A percentile compares a stretch with the other conserved stretches of the same genome.
These are phyloP conservation scores for Elsinoe batatas DNA, from an alignment of 2,329 filamentous ascomycete genomes.

Conservation along the genomic window DNA sequence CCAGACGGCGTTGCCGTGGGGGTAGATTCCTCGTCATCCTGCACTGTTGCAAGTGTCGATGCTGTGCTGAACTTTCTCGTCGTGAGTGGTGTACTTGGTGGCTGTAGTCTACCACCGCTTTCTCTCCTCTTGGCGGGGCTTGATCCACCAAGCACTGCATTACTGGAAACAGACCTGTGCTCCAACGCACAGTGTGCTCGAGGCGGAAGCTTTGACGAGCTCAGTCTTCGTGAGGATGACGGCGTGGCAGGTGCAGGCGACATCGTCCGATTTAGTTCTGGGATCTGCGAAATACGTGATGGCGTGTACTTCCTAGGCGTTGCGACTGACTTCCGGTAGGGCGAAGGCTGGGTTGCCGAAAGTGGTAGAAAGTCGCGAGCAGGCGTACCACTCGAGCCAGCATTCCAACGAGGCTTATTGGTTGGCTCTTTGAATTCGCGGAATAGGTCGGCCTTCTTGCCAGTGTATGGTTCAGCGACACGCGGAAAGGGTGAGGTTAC, in stretches of 20 bases:
- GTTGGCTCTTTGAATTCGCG: slow-evolving; percentile 31
- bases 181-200: slow-evolving; percentile 2
- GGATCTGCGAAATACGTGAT: background rate
- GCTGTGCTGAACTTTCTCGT: slow-evolving; percentile 4
- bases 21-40: slow-evolving; percentile 2
- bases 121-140: background rate
- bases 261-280: background rate
- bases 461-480: slow-evolving; percentile 13
- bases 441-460: slow-evolving; percentile 25
- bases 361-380: slow-evolving; percentile 25
- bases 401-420: slow-evolving; percentile 63
- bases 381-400: slow-evolving; percentile 48
- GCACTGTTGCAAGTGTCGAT: slow-evolving; percentile 2
- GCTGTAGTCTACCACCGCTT: background rate
- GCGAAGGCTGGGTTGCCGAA: slow-evolving; percentile 26
- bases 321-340: slow-evolving; percentile 24
- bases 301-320: slow-evolving; percentile 13
- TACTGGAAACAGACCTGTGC: slow-evolving; percentile 6
- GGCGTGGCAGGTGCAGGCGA: slow-evolving; percentile 4
- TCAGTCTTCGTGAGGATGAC: background rate
- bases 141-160: background rate
- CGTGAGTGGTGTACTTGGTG: slow-evolving; percentile 8
- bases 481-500: background rate
- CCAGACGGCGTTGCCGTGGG: background rate
- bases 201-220: background rate